Evolutionary conservation across 169 alveolate genomes (phyloP), one percentile per base, ranked within the genome.

Genomic region (Plasmodium cynomolgi): DNA sequence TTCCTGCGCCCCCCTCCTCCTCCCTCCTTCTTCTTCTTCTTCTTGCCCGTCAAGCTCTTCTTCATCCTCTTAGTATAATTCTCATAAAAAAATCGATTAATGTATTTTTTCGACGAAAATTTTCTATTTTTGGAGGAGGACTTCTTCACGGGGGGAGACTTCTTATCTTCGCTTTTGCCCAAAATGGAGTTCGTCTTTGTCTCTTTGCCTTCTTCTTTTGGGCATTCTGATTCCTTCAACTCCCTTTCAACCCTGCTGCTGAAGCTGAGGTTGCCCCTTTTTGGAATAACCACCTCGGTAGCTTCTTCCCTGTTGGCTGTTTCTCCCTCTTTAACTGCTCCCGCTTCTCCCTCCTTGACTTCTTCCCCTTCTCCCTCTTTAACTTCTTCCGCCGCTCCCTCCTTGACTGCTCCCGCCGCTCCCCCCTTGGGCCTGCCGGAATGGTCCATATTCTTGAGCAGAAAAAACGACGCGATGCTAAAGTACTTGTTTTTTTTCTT

Each of bases 401-500:
- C n/a, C n/a, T n/a, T n/a, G 58, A 44, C 58, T 7, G 13, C 62
- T 82, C 9, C 39, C 37, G 15, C 80, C 68, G 20, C 1, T 58
- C 13, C 31, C 39, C 13, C 39, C 33, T 44, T 74, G 56, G 31
- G 74, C 71, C 54, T 84, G 13, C 39, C 68, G 20, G 41, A 13
- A 33, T 7, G 26, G 73, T 85, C 93, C 39, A 73, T 23, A 68
- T 56, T 85, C 29, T 85, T 85, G 44, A 75, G 41, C 7, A 85
- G 39, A n/a, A 85, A 85, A 26, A 85, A 75, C 1, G 93, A 85
- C 23, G 85, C 33, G 3, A 85, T 34, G 20, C 44, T 29, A 7
- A 85, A 85, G 58, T 85, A 85, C 62, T 74, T 85, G 26, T 74
- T 85, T 9, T 71, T 86, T 34, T 86, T 86, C 9, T 54, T 86